These are phyloP conservation scores for Citrus mangshanensis DNA, from an alignment of 345 rosid species.

Conservation along the genomic window DNA sequence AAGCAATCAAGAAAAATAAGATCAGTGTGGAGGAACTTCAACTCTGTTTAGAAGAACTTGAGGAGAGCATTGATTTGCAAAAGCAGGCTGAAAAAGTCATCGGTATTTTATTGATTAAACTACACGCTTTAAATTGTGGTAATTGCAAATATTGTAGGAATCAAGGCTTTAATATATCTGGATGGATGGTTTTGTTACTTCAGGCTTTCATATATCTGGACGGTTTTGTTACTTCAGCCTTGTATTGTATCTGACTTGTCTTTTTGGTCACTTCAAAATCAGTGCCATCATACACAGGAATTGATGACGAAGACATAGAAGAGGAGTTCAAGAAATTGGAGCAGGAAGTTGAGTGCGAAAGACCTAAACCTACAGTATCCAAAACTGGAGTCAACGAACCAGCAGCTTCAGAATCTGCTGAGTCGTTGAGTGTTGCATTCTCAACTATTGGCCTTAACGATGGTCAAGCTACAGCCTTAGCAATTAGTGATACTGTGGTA, in stretches of 20 bases:
- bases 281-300: slow-evolving; percentile 33
- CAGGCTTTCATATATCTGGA: background rate
- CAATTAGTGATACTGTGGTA: slow-evolving; percentile 16
- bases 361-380: slow-evolving; percentile 9
- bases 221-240: background rate
- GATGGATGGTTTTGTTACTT: background rate
- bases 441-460: slow-evolving; percentile 56
- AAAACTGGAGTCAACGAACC: slow-evolving; percentile 1
- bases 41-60: slow-evolving; percentile 66
- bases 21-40: slow-evolving; percentile 78
- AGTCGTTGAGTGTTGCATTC: slow-evolving; percentile 45
- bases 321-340: slow-evolving; percentile 73
- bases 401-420: slow-evolving; percentile 33
- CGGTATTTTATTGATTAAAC: slow-evolving; percentile 30
- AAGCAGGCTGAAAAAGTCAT: slow-evolving; percentile 67
- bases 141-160: background rate
- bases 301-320: slow-evolving; percentile 70
- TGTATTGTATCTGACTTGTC: slow-evolving; percentile 7
- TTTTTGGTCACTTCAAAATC: slow-evolving; percentile 41
- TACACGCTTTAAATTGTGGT: background rate
- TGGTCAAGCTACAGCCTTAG: slow-evolving; percentile 19
- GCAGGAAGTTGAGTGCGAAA: slow-evolving; percentile 51
- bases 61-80: slow-evolving; percentile 64
- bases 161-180: background rate
- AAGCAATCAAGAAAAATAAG: slow-evolving; percentile 59